Conservation (phyloP, 1,139 yeast genomes). For the Suhomyces terraborum region DNA sequence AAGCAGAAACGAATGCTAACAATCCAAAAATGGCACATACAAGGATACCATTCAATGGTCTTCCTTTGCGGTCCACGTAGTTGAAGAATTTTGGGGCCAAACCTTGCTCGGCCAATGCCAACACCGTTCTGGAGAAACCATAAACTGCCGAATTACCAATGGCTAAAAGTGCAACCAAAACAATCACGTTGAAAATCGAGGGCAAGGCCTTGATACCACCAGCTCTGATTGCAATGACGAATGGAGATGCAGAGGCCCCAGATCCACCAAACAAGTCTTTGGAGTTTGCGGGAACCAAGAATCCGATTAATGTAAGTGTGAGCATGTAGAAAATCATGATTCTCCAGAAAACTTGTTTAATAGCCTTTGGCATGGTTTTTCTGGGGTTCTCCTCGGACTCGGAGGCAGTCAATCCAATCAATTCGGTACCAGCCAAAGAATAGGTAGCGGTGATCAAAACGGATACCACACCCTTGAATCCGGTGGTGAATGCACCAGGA, state of each 20-base stretch:
- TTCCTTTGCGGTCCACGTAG: slow-evolving; percentile 43
- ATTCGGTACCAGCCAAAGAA: slow-evolving; percentile 49
- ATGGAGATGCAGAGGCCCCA: slow-evolving; percentile 50
- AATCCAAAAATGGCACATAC: slow-evolving; percentile 40
- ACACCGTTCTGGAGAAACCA: slow-evolving; percentile 46
- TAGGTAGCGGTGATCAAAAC: slow-evolving; percentile 47
- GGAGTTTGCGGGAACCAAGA: slow-evolving; percentile 37
- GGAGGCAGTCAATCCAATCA: slow-evolving; percentile 43
- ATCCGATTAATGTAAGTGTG: slow-evolving; percentile 43
- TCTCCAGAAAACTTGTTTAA: slow-evolving; percentile 48
- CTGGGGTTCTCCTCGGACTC: slow-evolving; percentile 43
- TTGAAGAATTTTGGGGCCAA: slow-evolving; percentile 39
- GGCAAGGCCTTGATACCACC: slow-evolving; percentile 53
- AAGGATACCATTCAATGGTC: slow-evolving; percentile 43
- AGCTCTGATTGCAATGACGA: slow-evolving; percentile 56
- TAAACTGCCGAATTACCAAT: slow-evolving; percentile 50
- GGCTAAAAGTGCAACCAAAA: slow-evolving; percentile 42
- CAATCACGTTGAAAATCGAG: slow-evolving; percentile 46
- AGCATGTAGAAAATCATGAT: slow-evolving; percentile 44
- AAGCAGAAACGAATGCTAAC: slow-evolving; percentile 44
- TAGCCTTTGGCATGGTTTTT: slow-evolving; percentile 42
- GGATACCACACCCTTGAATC: slow-evolving; percentile 54
- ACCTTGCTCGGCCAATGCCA: slow-evolving; percentile 44
- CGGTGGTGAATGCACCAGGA: slow-evolving; percentile 68
- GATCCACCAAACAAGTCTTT: slow-evolving; percentile 17